phyloP scores from a whole-genome alignment of 2,329 filamentous ascomycete genomes.

The Stemphylium beticola region DNA sequence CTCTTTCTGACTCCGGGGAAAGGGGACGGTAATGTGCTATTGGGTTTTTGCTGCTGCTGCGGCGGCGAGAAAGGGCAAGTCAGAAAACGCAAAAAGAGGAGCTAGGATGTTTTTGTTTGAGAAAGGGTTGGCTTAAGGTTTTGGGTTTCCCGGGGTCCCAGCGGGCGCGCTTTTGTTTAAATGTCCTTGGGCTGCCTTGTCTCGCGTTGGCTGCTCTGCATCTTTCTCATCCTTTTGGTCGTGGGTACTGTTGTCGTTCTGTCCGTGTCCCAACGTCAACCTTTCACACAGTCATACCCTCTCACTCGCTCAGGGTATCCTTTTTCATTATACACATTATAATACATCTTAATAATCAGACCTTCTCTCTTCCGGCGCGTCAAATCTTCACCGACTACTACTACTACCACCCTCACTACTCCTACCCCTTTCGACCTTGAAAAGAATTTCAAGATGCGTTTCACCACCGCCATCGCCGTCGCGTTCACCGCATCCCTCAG shows the following conservation, averaged over 20 bases:
- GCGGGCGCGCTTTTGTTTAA: background rate
- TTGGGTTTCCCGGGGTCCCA: no score
- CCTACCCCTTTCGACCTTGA: background rate
- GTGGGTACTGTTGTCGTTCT: background rate
- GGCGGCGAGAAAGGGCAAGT: background rate
- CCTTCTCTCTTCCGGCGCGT: background rate
- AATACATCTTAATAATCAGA: background rate
- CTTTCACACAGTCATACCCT: background rate
- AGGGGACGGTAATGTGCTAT: background rate
- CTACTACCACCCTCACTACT: no score
- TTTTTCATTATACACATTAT: background rate
- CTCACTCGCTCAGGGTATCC: background rate
- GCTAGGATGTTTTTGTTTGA: background rate
- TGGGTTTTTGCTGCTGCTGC: background rate
- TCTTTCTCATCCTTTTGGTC: background rate
- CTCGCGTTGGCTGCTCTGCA: background rate
- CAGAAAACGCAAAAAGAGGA: background rate
- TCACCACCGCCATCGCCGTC: constrained; percentile 35
- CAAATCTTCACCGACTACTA: no score
- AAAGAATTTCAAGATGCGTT: constrained; percentile 38
- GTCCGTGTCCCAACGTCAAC: background rate
- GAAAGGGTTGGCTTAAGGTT: background rate
- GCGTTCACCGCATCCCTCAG: constrained; percentile 41
- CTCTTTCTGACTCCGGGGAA: background rate
- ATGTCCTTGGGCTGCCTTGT: background rate